These are phyloP conservation scores for Catunica adiposa DNA, from an alignment of 2,329 filamentous ascomycete genomes.

Conservation along the genomic window DNA sequence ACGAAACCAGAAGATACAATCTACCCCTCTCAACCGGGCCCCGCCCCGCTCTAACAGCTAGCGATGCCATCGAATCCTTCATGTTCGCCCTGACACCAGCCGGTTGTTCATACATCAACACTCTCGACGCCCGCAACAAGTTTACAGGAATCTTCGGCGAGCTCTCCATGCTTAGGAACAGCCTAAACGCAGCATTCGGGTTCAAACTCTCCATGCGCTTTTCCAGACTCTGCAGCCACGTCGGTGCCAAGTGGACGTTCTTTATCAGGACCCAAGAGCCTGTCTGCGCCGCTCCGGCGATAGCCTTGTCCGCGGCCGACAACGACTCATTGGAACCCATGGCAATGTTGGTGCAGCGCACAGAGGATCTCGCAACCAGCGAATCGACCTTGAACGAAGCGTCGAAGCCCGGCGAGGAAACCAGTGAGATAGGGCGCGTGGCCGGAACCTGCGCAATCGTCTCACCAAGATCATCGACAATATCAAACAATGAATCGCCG, in stretches of 20 bases:
- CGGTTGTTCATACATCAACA: constrained; percentile 96
- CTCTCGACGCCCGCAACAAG: constrained; percentile 75
- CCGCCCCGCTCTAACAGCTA: constrained; percentile 60
- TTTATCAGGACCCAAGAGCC: constrained; percentile 97
- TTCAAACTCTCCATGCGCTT: constrained; percentile 94
- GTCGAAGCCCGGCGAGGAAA: constrained; percentile 91
- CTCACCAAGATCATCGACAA: constrained; percentile 68
- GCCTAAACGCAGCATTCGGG: constrained; percentile 77
- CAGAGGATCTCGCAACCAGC: constrained; percentile 67
- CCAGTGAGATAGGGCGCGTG: constrained; percentile 72
- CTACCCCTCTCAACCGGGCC: constrained; percentile 80
- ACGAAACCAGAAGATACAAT: constrained; percentile 78
- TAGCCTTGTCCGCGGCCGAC: constrained; percentile 85
- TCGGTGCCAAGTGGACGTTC: constrained; percentile 91
- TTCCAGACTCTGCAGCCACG: constrained; percentile 92
- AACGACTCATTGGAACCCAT: constrained; percentile 97
- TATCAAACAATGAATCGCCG: constrained; percentile 64
- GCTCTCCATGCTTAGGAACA: constrained; percentile 97
- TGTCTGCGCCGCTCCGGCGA: constrained; percentile 76
- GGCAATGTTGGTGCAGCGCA: constrained; percentile 87
- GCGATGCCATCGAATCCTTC: constrained; percentile 84
- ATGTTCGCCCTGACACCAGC: constrained; percentile 94
- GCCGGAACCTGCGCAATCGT: constrained; percentile 74
- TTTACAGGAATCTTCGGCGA: constrained; percentile 96
- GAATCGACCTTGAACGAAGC: constrained; percentile 98